Base-by-base conservation (phyloP, 768 basidiomycete genomes). In the Tricholoma sp. region DNA sequence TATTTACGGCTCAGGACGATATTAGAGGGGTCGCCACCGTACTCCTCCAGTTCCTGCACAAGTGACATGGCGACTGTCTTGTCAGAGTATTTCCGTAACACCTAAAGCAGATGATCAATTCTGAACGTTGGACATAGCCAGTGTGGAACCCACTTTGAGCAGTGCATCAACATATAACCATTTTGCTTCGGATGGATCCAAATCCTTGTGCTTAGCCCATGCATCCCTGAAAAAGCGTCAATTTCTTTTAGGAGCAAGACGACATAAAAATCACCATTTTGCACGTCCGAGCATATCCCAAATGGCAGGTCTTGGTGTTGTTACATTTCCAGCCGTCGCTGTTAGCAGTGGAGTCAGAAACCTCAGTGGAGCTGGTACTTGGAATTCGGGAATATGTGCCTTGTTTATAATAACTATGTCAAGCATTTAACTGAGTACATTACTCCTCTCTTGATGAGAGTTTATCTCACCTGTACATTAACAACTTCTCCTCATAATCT, bases 261-360 rank as follows among this genome's bases (percentile, higher is more conserved):
- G 48, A 24, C 36, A 58, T 50, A 12, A 53, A n/a, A 61, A 79
- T 24, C 60, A 92, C 94, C 94, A 97, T 75, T 98, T 98, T 18
- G 94, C 94, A 61, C 94, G 78, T 41, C 91, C 91, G 6, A 97
- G 75, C 83, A 96, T 86, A 68, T 98, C 94, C 75, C 86, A 91
- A 10, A 97, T 84, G 9, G 88, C 89, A 11, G 94, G 94, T 37
- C 94, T 80, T 12, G 86, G 74, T 8, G 81, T 72, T 50, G 82
- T 80, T 49, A 95, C 90, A 72, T 98, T 93, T 28, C 94, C 94
- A 53, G 88, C 85, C 13, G 94, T 98, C 4, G 93, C 94, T 64
- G 55, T 39, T 28, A 33, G 54, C n/a, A 28, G 20, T 24, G 24
- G 4, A 18, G 29, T 61, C 42, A 59, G 59, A 58, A 50, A 39